Conservation (phyloP, 2,329 filamentous ascomycete genomes). For the Aspergillus fructus region DNA sequence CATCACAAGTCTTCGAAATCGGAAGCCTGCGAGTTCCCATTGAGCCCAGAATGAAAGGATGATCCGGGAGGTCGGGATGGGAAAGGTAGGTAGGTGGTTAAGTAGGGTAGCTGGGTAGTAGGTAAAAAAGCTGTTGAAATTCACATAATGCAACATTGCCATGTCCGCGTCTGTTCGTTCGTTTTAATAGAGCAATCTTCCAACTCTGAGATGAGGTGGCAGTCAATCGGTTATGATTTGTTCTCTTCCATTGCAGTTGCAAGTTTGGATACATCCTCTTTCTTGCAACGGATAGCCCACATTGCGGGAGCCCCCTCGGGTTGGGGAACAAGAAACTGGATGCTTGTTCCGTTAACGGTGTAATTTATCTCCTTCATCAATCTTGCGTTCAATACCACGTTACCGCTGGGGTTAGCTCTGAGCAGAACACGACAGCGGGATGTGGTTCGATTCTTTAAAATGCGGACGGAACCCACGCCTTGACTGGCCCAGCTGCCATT, state of each 20-base stretch:
- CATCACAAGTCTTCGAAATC: slow-evolving; percentile 4
- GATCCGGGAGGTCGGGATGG: neutral
- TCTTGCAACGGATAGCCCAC: slow-evolving; percentile 70
- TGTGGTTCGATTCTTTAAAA: slow-evolving; percentile 72
- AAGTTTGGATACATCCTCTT: slow-evolving; percentile 16
- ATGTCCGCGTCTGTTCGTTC: slow-evolving; percentile 12
- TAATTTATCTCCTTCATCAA: slow-evolving; percentile 64
- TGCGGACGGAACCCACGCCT: slow-evolving; percentile 68
- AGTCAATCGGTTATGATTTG: slow-evolving; percentile 17
- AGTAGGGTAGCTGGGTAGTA: neutral
- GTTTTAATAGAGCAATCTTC: neutral
- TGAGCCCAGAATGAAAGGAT: neutral
- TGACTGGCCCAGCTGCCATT: slow-evolving; percentile 61
- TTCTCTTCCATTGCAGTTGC: slow-evolving; percentile 19
- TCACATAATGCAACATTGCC: slow-evolving; percentile 13
- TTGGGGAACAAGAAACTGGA: slow-evolving; percentile 48
- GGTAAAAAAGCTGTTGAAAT: slow-evolving; percentile 11
- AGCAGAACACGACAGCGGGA: slow-evolving; percentile 67
- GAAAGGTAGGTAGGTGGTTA: neutral
- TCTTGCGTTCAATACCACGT: slow-evolving; percentile 69
- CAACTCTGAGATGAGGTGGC: neutral
- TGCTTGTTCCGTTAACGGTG: slow-evolving; percentile 52
- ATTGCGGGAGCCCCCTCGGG: slow-evolving; percentile 63
- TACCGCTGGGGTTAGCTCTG: slow-evolving; percentile 72
- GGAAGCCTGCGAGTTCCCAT: slow-evolving; percentile 17